Base-by-base conservation (phyloP, 2,329 filamentous ascomycete species). In the Ilyonectria robusta region DNA sequence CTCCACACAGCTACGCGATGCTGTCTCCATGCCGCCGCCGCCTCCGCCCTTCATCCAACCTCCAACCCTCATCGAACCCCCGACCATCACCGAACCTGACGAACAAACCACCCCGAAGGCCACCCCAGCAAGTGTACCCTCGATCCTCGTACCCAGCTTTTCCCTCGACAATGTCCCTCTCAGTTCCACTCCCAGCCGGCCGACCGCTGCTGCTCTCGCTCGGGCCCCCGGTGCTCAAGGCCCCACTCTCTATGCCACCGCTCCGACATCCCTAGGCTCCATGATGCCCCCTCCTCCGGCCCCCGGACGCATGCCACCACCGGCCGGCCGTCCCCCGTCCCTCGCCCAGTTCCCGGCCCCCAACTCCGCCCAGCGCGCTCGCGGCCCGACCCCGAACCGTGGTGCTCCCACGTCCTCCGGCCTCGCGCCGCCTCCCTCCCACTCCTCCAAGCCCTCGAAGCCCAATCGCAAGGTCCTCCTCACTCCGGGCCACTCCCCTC, bases 401-500 rank as follows among this genome's bases (percentile, higher is more conserved):
- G 76, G 77, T 42, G 75, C 73, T 71, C 70, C 80, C 69, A 10
- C 78, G 65, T 65, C 70, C 57, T 63, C 72, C 48, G 31, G 86
- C 82, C 85, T 91, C 53, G 84, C 86, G 1, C 88, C 86, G 0
- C 88, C 89, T 0, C 87, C 88, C 0, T 85, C 87, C 15, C 87
- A 86, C 76, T 82, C 80, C 35, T 78, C 82, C 47, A 85, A 84
- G 65, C 87, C 88, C 2, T 69, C 81, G 26, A 90, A 89, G 76
- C 86, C 87, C 5, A 88, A 85, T 11, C 88, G 87, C 79, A 93
- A 95, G 76, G 93, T 98, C 5, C 86, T 92, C 9, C 89, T 99
- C 5, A 88, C 91, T n/a, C 96, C 96, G 0, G 95, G 96, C 35
- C 95, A 95, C 84, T 97, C 94, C 2, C 95, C 96, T 0, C 90